Conservation (phyloP, 164 flowering plant genomes). For the Brasenia schreberi region DNA sequence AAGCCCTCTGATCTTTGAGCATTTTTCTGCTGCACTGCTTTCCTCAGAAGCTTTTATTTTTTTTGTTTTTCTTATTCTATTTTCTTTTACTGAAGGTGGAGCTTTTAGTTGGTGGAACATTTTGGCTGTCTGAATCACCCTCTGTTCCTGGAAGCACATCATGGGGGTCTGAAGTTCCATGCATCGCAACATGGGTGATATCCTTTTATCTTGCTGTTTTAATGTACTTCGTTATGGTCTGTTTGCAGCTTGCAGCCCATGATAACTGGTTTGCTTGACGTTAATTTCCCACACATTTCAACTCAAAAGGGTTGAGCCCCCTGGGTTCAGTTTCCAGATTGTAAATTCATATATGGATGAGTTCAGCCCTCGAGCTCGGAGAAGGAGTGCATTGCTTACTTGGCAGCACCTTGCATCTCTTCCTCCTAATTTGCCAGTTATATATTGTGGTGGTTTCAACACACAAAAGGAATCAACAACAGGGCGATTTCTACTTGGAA, state of each 20-base stretch:
- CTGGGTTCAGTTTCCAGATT: slow-evolving; percentile 89
- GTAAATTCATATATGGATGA: slow-evolving; percentile 94
- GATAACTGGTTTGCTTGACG: slow-evolving; percentile 46
- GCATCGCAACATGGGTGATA: slow-evolving; percentile 96
- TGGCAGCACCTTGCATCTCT: slow-evolving; percentile 99
- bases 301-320: slow-evolving; percentile 87
- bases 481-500: slow-evolving; percentile 91
- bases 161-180: slow-evolving; percentile 83
- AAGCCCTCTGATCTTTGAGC: background rate
- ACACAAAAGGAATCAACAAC: slow-evolving; percentile 92
- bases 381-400: slow-evolving; percentile 90
- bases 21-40: too few species aligned
- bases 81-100: slow-evolving; percentile 50
- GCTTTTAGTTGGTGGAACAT: slow-evolving; percentile 89
- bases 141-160: slow-evolving; percentile 92
- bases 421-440: slow-evolving; percentile 87
- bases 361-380: slow-evolving; percentile 81
- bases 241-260: background rate
- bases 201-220: slow-evolving; percentile 33
- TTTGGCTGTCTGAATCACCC: slow-evolving; percentile 97
- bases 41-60: background rate
- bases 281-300: slow-evolving; percentile 77
- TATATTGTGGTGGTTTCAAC: slow-evolving; percentile 97
- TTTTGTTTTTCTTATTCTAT: background rate
- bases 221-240: background rate